These are phyloP conservation scores for Ceratocystis cacaofunesta DNA, from an alignment of 2,329 filamentous ascomycete species.

Conservation along the genomic window DNA sequence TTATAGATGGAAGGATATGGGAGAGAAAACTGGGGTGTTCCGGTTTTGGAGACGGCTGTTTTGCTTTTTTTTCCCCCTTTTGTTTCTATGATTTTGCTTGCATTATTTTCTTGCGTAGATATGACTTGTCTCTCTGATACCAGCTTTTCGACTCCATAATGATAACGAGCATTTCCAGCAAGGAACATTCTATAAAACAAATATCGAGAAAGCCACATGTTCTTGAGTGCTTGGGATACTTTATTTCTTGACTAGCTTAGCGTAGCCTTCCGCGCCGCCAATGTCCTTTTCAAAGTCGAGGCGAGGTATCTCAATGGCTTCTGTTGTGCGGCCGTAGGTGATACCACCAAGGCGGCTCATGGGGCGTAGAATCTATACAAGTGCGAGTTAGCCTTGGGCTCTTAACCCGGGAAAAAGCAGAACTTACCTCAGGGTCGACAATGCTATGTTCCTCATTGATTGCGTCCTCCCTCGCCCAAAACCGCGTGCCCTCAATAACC, in stretches of 20 bases:
- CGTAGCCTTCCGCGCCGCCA: conserved; percentile 37
- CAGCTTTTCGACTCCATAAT: not conserved
- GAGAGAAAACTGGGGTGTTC: not conserved
- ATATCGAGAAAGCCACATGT: not conserved
- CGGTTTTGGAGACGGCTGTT: not conserved
- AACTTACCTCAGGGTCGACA: conserved; percentile 52
- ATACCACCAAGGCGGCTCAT: conserved; percentile 73
- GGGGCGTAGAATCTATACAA: conserved; percentile 49
- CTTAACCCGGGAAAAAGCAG: too few relatives aligned
- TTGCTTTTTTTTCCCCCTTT: conserved; percentile 4
- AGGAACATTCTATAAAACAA: not conserved
- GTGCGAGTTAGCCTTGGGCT: not conserved
- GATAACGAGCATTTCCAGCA: not conserved
- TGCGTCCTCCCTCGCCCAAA: conserved; percentile 83
- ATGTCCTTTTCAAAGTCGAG: conserved; percentile 41
- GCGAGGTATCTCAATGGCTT: conserved; percentile 56
- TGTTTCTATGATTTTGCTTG: conserved; percentile 8
- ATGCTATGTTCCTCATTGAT: conserved; percentile 61
- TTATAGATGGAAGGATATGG: not conserved
- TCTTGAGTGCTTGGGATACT: not conserved
- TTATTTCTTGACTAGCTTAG: conserved; percentile 30
- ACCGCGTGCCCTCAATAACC: conserved; percentile 68
- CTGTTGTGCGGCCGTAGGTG: conserved; percentile 57
- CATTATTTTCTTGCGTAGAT: conserved; percentile 2
- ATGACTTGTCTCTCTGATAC: not conserved